These are phyloP conservation scores for Suillus spraguei DNA, from an alignment of 768 basidiomycete species.

Conservation along the genomic window DNA sequence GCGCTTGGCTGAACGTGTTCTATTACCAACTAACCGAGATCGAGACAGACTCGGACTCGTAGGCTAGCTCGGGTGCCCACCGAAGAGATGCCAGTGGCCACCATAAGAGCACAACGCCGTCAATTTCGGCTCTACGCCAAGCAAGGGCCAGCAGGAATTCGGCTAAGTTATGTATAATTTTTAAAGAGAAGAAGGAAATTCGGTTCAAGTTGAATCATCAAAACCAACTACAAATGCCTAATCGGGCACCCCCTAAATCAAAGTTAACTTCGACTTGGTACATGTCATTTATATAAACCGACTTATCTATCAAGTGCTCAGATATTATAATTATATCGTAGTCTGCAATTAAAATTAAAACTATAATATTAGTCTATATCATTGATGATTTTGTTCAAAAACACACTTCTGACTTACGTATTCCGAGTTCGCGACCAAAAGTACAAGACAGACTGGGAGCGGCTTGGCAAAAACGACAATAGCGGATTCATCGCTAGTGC, in stretches of 20 bases:
- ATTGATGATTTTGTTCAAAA: neutral
- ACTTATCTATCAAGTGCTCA: neutral
- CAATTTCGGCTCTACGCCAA: neutral
- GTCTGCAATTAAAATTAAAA: too few relatives aligned
- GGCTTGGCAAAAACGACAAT: conserved; percentile 23
- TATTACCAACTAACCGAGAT: neutral
- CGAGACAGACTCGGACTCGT: neutral
- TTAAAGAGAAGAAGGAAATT: neutral
- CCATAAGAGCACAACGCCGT: neutral
- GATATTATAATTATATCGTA: too few relatives aligned
- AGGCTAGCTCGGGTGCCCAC: conserved; percentile 3
- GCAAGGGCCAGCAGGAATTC: neutral
- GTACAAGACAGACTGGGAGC: conserved; percentile 17
- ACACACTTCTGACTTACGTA: conserved; percentile 23
- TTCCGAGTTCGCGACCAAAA: conserved; percentile 25
- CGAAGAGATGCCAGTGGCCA: neutral
- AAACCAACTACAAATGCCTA: neutral
- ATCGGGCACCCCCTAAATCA: neutral
- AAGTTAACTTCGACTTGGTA: neutral
- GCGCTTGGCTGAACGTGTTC: conserved; percentile 3
- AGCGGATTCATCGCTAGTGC: conserved; percentile 25
- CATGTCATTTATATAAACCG: neutral
- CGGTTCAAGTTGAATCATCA: neutral
- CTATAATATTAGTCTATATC: conserved; percentile 31
- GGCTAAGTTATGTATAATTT: neutral